Percentiles rank a stretch among this genome's conserved stretches.
Evolutionary conservation across 805 yeast genomes (phyloP).

Genomic region (Candida dajiaensis): DNA sequence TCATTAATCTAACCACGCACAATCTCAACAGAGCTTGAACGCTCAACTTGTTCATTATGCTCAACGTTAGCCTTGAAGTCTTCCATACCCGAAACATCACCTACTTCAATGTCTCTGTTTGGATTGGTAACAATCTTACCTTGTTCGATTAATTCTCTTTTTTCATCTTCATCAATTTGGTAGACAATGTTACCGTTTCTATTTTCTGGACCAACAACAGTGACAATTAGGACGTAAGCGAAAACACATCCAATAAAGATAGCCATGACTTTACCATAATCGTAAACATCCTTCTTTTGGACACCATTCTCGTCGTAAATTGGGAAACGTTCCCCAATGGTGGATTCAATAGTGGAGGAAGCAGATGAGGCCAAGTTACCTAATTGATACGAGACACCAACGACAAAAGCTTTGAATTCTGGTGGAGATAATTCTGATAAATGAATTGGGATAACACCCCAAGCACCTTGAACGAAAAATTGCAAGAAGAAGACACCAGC

Average conservation of each 20-base stretch:
- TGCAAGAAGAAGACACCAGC: slow-evolving; percentile 60
- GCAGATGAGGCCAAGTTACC: slow-evolving; percentile 67
- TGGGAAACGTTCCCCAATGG: slow-evolving; percentile 54
- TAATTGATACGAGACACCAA: slow-evolving; percentile 60
- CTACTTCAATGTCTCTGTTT: slow-evolving; percentile 10
- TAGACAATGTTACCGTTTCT: slow-evolving; percentile 27
- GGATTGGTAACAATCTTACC: slow-evolving; percentile 21
- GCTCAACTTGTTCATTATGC: neutral
- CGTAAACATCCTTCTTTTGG: slow-evolving; percentile 29
- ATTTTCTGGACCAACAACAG: slow-evolving; percentile 58
- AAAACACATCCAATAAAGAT: slow-evolving; percentile 62
- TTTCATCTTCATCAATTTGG: slow-evolving; percentile 19
- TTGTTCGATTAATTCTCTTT: slow-evolving; percentile 16
- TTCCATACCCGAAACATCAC: slow-evolving; percentile 3
- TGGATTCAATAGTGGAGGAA: slow-evolving; percentile 62
- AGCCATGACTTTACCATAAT: slow-evolving; percentile 60
- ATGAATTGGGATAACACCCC: slow-evolving; percentile 64
- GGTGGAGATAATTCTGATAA: slow-evolving; percentile 58
- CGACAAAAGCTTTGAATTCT: slow-evolving; percentile 54
- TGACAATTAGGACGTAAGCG: slow-evolving; percentile 42
- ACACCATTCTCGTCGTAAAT: slow-evolving; percentile 26
- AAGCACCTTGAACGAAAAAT: slow-evolving; percentile 61
- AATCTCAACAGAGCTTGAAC: neutral
- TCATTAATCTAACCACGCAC: neutral
- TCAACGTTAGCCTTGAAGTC: neutral